Evolutionary conservation across 208 protist genomes (phyloP), one percentile per base, ranked within the genome.

Genomic region (Trypanosoma congolense): DNA sequence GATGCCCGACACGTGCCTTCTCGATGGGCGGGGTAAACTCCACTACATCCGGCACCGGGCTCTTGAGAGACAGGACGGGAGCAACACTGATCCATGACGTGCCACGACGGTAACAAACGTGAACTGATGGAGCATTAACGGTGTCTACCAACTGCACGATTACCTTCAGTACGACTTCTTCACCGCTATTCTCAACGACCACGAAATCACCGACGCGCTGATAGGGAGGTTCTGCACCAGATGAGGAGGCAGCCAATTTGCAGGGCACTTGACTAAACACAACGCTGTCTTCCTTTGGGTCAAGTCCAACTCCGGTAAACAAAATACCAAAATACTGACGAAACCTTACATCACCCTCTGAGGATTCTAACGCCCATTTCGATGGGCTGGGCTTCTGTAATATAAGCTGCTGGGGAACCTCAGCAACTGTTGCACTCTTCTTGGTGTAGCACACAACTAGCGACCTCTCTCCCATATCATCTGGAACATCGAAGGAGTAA

Each of bases 371-470:
- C 29, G 62, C 54, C 62, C 93, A 95, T 22, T 71, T 64, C 40
- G 55, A 61, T 33, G 89, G 89, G 65, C 91, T 93, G 33, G 74
- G 73, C 18, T 42, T 42, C 0, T 35, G 51, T 14, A 95, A 59
- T 4, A 41, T 40, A n/a, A 93, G 58, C 24, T 80, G 65, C 74
- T 90, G 72, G 43, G 85, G 83, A 47, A 95, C 80, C 65, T 95
- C 84, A 0, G 89, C 89, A 19, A 93, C 85, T 4, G 84, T 90
- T 24, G 72, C 83, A 12, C 56, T 56, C 4, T 62, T 48, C 38
- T 73, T 68, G 26, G 80, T 76, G 72, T 92, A 91, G 70, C 89
- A 95, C 45, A 93, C 60, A 1, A 84, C 87, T 31, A 73, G 56
- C 31, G 44, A 68, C 24, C 58, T 61, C 1, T 57, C 50, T 14